Base-by-base conservation (phyloP, 73 alveolate species). In the Paramecium caudatum region DNA sequence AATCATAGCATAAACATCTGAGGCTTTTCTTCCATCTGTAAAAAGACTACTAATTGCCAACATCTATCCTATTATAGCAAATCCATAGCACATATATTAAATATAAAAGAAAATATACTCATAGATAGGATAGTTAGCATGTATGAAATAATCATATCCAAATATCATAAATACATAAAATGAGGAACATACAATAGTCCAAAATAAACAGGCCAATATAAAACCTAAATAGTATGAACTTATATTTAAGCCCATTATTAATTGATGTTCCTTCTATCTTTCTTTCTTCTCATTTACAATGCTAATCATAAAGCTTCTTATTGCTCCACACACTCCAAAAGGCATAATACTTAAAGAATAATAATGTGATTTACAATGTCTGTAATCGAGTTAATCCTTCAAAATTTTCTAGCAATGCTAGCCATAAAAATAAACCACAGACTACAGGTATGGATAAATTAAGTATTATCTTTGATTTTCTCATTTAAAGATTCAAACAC, bases 321-420 rank as follows among this genome's bases (percentile, higher is more conserved):
- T 55, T 12, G 30, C 45, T 5, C 80, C 80, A 5, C 80, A 55
- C 23, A 55, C n/a, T 10, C 46, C 80, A 4, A 55, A 55, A 19
- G 80, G 80, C 80, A 55, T 55, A 9, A 27, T 27, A 55, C 80
- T 55, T 55, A 55, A 55, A 39, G n/a, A n/a, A n/a, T n/a, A n/a
- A n/a, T n/a, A n/a, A n/a, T n/a, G n/a, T n/a, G n/a, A n/a, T n/a
- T n/a, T n/a, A n/a, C n/a, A n/a, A n/a, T n/a, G n/a, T n/a, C n/a
- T n/a, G n/a, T n/a, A n/a, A n/a, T n/a, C n/a, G n/a, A n/a, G n/a
- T n/a, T n/a, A n/a, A n/a, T n/a, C n/a, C n/a, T n/a, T n/a, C n/a
- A n/a, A n/a, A n/a, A n/a, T n/a, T n/a, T n/a, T n/a, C n/a, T n/a
- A n/a, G n/a, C n/a, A n/a, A n/a, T n/a, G n/a, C n/a, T n/a, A n/a